A percentile compares a stretch with the other conserved stretches of the same genome.
Evolutionary conservation across 2,329 filamentous ascomycete genomes (phyloP).

Genomic region (Aspergillus sp.): DNA sequence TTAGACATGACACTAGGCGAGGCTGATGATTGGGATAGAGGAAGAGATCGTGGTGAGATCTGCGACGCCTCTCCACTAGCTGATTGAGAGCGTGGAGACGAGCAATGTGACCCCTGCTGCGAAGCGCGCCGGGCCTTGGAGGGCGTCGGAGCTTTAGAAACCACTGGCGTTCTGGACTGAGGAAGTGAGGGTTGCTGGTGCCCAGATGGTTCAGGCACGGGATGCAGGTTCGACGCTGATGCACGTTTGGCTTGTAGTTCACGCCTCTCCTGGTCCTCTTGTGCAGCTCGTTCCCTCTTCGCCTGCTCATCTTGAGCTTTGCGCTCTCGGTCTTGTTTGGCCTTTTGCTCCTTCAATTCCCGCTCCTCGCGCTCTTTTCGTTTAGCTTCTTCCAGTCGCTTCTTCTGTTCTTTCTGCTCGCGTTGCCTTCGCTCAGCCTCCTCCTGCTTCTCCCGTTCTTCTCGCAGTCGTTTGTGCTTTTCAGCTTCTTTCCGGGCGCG

Average conservation of each 20-base stretch:
- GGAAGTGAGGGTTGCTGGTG: conserved; percentile 75
- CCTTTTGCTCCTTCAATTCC: conserved; percentile 64
- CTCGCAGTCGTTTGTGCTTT: conserved; percentile 72
- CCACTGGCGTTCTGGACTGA: conserved; percentile 72
- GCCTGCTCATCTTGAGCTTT: conserved; percentile 45
- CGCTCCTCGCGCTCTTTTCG: conserved; percentile 71
- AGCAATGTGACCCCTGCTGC: conserved; percentile 71
- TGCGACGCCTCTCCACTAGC: conserved; percentile 60
- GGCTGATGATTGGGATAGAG: conserved; percentile 65
- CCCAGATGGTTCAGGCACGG: conserved; percentile 48
- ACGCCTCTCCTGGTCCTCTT: conserved; percentile 37
- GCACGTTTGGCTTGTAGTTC: conserved; percentile 52
- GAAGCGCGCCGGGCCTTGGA: conserved; percentile 74
- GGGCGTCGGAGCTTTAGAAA: conserved; percentile 81
- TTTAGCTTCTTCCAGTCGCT: conserved; percentile 67
- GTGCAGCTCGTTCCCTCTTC: conserved; percentile 57
- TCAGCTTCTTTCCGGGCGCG: conserved; percentile 81
- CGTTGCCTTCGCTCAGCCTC: conserved; percentile 82
- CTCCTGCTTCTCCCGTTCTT: conserved; percentile 81
- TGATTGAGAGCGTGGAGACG: conserved; percentile 60
- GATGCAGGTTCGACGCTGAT: conserved; percentile 55
- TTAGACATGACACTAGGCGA: conserved; percentile 60
- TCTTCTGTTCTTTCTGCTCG: conserved; percentile 78
- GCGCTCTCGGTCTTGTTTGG: conserved; percentile 63
- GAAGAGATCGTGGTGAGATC: conserved; percentile 62